Evolutionary conservation across 805 yeast genomes (phyloP).

Genomic region (Starmerella gropengiesseri): DNA sequence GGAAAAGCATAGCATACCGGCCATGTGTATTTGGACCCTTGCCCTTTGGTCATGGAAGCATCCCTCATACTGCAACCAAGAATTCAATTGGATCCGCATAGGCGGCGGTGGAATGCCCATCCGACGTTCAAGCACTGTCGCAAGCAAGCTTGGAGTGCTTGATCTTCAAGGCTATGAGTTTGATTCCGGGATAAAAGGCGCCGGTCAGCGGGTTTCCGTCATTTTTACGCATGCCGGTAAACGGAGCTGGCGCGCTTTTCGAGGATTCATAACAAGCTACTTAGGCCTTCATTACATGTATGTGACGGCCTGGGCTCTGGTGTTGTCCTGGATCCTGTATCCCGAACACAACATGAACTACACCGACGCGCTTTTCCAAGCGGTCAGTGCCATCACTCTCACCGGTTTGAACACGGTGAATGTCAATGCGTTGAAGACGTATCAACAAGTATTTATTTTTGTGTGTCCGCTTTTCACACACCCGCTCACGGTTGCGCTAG

Average conservation of each 20-base stretch:
- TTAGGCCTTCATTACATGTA: slow-evolving; percentile 40
- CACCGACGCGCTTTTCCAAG: slow-evolving; percentile 68
- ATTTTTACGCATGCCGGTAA: slow-evolving; percentile 7
- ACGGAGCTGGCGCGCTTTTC: slow-evolving; percentile 2
- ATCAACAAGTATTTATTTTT: slow-evolving; percentile 72
- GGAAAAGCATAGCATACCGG: too few relatives aligned
- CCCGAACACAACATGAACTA: slow-evolving; percentile 58
- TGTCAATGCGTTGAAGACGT: slow-evolving; percentile 49
- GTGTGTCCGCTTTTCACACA: slow-evolving; percentile 57
- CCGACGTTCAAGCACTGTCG: slow-evolving; percentile 6
- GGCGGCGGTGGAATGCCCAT: slow-evolving; percentile 8
- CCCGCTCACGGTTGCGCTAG: slow-evolving; percentile 80
- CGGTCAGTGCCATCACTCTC: slow-evolving; percentile 73
- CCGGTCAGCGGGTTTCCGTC: slow-evolving; percentile 7
- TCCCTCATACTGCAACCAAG: too few relatives aligned
- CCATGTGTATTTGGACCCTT: too few relatives aligned
- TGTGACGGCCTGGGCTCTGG: slow-evolving; percentile 45
- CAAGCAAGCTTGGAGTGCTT: slow-evolving; percentile 21
- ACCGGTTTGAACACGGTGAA: slow-evolving; percentile 84
- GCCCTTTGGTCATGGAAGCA: too few relatives aligned
- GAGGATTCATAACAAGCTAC: slow-evolving; percentile 17
- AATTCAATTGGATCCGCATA: neutral
- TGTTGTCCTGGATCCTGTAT: slow-evolving; percentile 66
- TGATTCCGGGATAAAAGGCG: slow-evolving; percentile 14
- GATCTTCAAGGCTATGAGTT: slow-evolving; percentile 25